A percentile compares a stretch with the other conserved stretches of the same genome.
phyloP scores from a whole-genome alignment of 495 filamentous ascomycete genomes.

The Penicillium dipodomyicola region DNA sequence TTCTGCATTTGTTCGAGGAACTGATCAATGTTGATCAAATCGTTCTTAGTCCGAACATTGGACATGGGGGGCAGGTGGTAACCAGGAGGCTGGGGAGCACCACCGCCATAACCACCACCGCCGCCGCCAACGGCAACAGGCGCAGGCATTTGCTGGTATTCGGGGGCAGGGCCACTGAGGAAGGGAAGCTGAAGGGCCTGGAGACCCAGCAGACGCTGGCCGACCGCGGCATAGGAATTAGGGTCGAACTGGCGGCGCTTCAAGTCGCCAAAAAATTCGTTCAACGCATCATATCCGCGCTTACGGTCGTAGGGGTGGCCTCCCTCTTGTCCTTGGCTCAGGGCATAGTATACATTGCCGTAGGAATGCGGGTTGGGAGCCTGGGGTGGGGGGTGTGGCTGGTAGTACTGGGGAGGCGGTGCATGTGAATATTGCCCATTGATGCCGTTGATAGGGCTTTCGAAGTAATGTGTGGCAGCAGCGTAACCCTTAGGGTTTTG shows the following conservation, averaged over 20 bases:
- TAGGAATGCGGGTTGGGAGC: conserved; percentile 53
- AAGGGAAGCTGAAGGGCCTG: conserved; percentile 70
- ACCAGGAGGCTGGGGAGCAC: conserved; percentile 49
- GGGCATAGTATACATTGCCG: conserved; percentile 69
- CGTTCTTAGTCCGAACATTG: conserved; percentile 86
- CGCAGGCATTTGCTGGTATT: conserved; percentile 61
- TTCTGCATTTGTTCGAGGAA: conserved; percentile 92
- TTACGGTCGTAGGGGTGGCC: conserved; percentile 63
- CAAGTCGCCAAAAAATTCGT: conserved; percentile 89
- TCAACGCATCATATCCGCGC: conserved; percentile 80
- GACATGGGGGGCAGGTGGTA: conserved; percentile 81
- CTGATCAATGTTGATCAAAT: conserved; percentile 86
- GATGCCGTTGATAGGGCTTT: conserved; percentile 41
- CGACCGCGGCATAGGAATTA: conserved; percentile 75
- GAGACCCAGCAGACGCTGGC: conserved; percentile 71
- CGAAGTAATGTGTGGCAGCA: conserved; percentile 45
- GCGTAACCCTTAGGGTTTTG: conserved; percentile 44
- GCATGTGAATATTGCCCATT: conserved; percentile 47
- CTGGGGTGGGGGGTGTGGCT: conserved; percentile 51
- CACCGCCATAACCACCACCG: conserved; percentile 50
- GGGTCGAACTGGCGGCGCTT: conserved; percentile 89
- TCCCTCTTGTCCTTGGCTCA: conserved; percentile 54
- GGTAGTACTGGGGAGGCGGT: conserved; percentile 55
- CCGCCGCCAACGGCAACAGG: conserved; percentile 54
- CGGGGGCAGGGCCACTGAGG: conserved; percentile 58